Evolutionary conservation across 805 yeast species (phyloP).

Genomic region (Sungouiella thailandica): DNA sequence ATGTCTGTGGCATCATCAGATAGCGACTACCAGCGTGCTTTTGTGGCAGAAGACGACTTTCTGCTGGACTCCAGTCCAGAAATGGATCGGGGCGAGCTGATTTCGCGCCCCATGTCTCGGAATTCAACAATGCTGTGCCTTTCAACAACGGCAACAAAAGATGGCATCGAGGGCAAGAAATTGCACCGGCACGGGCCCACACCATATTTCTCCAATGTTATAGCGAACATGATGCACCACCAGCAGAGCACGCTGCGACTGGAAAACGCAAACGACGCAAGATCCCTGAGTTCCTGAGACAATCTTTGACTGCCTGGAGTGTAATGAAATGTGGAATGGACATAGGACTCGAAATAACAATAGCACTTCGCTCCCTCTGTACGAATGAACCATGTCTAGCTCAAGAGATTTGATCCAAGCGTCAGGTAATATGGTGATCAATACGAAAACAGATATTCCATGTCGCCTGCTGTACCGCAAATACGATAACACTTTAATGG

Average conservation of each 20-base stretch:
- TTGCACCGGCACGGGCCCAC: conserved; percentile 42
- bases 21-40: conserved; percentile 22
- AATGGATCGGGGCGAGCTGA: conserved; percentile 14
- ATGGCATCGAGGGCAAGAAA: conserved; percentile 64
- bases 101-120: conserved; percentile 56
- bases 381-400: no score
- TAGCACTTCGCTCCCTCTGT: no score
- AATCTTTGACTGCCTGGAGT: no score
- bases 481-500: no score
- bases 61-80: conserved; percentile 5
- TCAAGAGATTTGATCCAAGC: no score
- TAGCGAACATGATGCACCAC: conserved; percentile 24
- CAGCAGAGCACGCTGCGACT: conserved; percentile 2
- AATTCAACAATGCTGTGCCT: conserved; percentile 60
- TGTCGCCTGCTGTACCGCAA: no score
- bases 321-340: no score
- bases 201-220: conserved; percentile 28
- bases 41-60: conserved; percentile 3
- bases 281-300: no score
- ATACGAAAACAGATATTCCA: no score
- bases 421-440: no score
- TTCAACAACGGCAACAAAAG: conserved; percentile 72
- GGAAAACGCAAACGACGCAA: no score
- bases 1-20: conserved; percentile 21
- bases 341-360: no score